Base-by-base conservation (phyloP, 768 basidiomycete genomes). In the Lactarius sp. region DNA sequence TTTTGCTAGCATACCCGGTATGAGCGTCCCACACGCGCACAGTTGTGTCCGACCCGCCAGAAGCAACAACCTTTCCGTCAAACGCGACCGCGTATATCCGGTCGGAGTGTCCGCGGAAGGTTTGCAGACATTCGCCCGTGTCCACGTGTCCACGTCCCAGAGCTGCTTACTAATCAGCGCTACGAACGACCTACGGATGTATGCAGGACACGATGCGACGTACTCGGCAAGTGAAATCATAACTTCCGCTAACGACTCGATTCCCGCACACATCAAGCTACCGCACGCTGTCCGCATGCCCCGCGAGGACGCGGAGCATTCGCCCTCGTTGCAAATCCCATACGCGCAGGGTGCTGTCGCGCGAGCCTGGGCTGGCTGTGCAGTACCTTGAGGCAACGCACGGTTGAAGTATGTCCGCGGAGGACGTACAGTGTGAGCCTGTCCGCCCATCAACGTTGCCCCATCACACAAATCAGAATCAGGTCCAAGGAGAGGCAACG, bases 1-100 rank as follows among this genome's bases (percentile, higher is more conserved):
- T 14, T 60, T 53, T 10, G 54, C 56, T 66, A 57, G 81, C 81
- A 65, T 84, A 83, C 0, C 84, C 83, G 0, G 90, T 78, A 59
- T 91, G 81, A 6, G 88, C 91, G 69, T 99, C 96, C 96, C 96
- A 99, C 55, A 97, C 88, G 71, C 97, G 96, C 94, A 20, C 94
- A 20, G 97, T 94, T 67, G 98, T 98, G 74, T 98, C 97, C 71
- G 98, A 97, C 0, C 94, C 96, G 2, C 96, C 96, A 68, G 92
- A 94, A 0, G 96, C 96, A 31, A 99, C 80, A 20, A 96, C 77
- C 73, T 94, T 88, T 0, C 94, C 93, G 68, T 95, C 95, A 2
- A 79, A 98, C 63, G 86, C 86, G 59, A 98, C 71, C 3, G 95
- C 94, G 72, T 95, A 98, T 12, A 97, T 92, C 73, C 97, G 96